phyloP scores from a whole-genome alignment of 352 stramenopile species.

The Globisporangium nunn region DNA sequence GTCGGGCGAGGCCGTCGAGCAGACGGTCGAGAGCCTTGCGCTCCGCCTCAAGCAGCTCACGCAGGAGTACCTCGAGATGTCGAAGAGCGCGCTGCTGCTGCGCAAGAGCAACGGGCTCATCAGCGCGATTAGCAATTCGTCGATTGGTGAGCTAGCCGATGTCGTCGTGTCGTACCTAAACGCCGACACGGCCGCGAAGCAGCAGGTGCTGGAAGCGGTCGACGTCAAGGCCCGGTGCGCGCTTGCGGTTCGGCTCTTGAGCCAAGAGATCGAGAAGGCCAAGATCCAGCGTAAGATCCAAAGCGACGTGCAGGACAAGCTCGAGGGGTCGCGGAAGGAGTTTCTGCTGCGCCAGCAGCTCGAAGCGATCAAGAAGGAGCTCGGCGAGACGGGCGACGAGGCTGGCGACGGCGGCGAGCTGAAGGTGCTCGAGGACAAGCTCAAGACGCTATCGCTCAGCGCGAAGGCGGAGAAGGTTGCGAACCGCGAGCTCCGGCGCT shows the following conservation, averaged over 20 bases:
- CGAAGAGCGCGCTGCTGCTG: constrained; percentile 50
- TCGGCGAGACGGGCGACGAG: constrained; percentile 72
- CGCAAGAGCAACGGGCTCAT: constrained; percentile 52
- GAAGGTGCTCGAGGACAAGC: constrained; percentile 50
- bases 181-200: constrained; percentile 45
- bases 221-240: constrained; percentile 36
- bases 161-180: constrained; percentile 67
- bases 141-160: constrained; percentile 53
- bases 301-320: constrained; percentile 60
- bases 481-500: constrained; percentile 49
- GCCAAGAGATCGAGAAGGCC: constrained; percentile 54
- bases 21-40: constrained; percentile 28
- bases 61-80: constrained; percentile 55
- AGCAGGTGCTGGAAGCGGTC: constrained; percentile 46
- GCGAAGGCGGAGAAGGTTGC: constrained; percentile 52
- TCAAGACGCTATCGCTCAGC: constrained; percentile 42
- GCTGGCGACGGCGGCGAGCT: constrained; percentile 33
- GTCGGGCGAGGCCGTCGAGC: constrained; percentile 10
- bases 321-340: constrained; percentile 67
- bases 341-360: constrained; percentile 98
- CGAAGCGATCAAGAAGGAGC: constrained; percentile 98
- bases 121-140: constrained; percentile 55
- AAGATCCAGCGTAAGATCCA: constrained; percentile 65
- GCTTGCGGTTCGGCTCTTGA: constrained; percentile 37
- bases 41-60: constrained; percentile 56